Conservation (phyloP, 495 filamentous ascomycete genomes). For the Cercophora newfieldiana region DNA sequence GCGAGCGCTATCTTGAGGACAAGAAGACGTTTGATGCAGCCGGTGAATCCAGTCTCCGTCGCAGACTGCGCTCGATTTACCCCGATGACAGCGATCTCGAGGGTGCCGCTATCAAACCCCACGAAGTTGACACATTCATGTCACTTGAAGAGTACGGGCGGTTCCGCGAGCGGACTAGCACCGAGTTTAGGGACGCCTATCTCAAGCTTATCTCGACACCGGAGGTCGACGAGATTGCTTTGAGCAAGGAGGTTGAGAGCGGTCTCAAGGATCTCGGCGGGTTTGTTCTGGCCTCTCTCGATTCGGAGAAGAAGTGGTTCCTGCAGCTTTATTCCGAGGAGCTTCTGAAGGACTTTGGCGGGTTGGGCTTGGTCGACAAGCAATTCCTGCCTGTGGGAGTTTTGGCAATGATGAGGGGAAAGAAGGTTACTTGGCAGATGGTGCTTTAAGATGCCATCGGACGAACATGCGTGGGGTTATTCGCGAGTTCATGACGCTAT, state of each 20-base stretch:
- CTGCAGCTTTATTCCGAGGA: conserved; percentile 52
- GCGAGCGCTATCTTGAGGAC: conserved; percentile 31
- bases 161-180: conserved; percentile 42
- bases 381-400: conserved; percentile 56
- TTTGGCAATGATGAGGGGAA: conserved; percentile 52
- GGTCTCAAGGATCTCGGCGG: conserved; percentile 18
- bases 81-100: not conserved
- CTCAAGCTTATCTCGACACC: conserved; percentile 26
- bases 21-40: conserved; percentile 43
- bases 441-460: conserved; percentile 27
- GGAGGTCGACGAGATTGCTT: conserved; percentile 21
- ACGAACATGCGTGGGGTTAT: not conserved
- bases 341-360: conserved; percentile 50
- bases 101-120: not conserved
- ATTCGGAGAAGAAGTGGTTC: conserved; percentile 52
- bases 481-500: not conserved
- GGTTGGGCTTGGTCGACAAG: conserved; percentile 54
- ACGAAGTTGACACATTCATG: conserved; percentile 38
- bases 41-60: conserved; percentile 36
- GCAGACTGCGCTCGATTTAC: conserved; percentile 17
- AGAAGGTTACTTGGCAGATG: conserved; percentile 58
- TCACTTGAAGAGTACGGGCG: conserved; percentile 49
- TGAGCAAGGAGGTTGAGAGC: conserved; percentile 23
- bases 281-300: conserved; percentile 8
- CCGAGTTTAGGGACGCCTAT: conserved; percentile 10